A percentile compares a stretch with the other conserved stretches of the same genome.
Evolutionary conservation across 2,329 filamentous ascomycete species (phyloP).

Genomic region (Graphilbum ipis-grandicollis): DNA sequence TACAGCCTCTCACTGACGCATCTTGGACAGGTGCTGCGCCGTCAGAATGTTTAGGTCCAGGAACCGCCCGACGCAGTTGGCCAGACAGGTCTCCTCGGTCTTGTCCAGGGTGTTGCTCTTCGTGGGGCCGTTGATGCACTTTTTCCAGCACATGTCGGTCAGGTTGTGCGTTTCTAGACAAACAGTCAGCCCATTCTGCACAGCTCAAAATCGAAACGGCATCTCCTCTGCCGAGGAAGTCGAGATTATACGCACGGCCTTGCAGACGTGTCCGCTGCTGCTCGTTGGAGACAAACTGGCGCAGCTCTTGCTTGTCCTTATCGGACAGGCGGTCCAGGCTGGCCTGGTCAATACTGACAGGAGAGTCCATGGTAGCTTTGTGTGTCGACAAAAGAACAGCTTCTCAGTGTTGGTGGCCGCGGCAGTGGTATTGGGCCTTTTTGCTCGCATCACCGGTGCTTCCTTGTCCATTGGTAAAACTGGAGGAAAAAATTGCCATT

Average conservation of each 20-base stretch:
- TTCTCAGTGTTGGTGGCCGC: too few species aligned
- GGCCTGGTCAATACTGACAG: constrained; percentile 24
- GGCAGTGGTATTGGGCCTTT: too few species aligned
- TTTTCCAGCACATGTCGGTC: constrained; percentile 78
- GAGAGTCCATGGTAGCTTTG: constrained; percentile 1
- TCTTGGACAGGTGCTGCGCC: constrained; percentile 63
- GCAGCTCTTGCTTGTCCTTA: constrained; percentile 72
- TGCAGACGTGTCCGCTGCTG: constrained; percentile 61
- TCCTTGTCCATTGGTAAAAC: too few species aligned
- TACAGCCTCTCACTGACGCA: constrained; percentile 18
- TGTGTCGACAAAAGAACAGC: too few species aligned
- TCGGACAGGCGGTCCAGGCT: constrained; percentile 63
- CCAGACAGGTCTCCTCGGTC: constrained; percentile 65
- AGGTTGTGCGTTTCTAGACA: constrained; percentile 35
- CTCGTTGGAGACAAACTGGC: constrained; percentile 72
- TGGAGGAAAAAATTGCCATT: constrained; percentile 4
- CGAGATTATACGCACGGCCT: constrained; percentile 32
- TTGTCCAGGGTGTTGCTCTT: constrained; percentile 56
- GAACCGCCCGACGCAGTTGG: constrained; percentile 88
- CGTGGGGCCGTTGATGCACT: constrained; percentile 68
- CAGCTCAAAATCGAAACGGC: too few species aligned
- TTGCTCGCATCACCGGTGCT: too few species aligned
- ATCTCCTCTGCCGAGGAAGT: too few species aligned
- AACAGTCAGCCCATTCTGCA: too few species aligned
- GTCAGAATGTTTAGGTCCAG: constrained; percentile 76